Conservation (phyloP, 1,139 yeast genomes). For the Debaryomyces singareniensis region DNA sequence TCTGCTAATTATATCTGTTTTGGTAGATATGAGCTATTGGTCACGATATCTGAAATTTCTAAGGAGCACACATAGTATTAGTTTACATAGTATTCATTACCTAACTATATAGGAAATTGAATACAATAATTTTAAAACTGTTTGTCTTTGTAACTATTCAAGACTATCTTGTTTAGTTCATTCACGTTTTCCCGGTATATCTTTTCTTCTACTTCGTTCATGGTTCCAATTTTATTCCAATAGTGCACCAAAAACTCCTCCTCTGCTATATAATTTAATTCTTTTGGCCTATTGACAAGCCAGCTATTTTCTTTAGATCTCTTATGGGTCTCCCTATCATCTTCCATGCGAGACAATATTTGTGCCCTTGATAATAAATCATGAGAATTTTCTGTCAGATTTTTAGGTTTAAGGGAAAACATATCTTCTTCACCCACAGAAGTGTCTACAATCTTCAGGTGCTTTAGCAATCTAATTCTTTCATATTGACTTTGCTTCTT, state of each 20-base stretch:
- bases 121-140: conserved; percentile 20
- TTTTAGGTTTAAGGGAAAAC: conserved; percentile 20
- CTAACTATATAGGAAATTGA: too few relatives aligned
- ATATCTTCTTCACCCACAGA: conserved; percentile 24
- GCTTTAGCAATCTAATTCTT: conserved; percentile 29
- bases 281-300: conserved; percentile 52
- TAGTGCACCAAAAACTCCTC: conserved; percentile 53
- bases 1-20: conserved; percentile 64
- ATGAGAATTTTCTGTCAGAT: conserved; percentile 5
- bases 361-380: conserved; percentile 42
- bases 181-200: conserved; percentile 39
- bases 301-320: conserved; percentile 70
- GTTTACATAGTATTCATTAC: too few relatives aligned
- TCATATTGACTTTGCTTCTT: conserved; percentile 49
- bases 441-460: conserved; percentile 16
- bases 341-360: conserved; percentile 73
- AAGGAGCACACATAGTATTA: too few relatives aligned
- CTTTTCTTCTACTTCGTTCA: conserved; percentile 41
- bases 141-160: conserved; percentile 37
- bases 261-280: conserved; percentile 29
- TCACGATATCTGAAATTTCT: conserved; percentile 28
- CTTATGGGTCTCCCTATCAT: conserved; percentile 80
- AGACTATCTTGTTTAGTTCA: conserved; percentile 49
- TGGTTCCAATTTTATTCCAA: conserved; percentile 47
- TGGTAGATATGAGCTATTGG: conserved; percentile 73